Base-by-base conservation (phyloP, 176 grass and related monocot genomes). In the Ampelocalamus luodianensis region DNA sequence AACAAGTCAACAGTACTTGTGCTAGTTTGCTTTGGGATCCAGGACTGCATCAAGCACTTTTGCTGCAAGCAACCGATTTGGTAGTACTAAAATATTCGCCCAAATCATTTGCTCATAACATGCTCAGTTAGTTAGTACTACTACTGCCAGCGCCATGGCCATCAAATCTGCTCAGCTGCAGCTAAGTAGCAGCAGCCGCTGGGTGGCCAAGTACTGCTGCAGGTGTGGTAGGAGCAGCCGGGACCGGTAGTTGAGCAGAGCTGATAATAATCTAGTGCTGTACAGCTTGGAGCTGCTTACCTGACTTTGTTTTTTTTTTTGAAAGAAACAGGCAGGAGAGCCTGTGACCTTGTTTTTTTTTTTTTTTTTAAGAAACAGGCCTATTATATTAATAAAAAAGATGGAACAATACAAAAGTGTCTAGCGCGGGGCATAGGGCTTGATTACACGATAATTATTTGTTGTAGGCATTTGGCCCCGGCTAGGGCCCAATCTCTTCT, bases 211-310 rank as follows among this genome's bases (percentile, higher is more conserved):
- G 75, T 39, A 45, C 66, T 11, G 18, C 56, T 65, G 72, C 38
- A 56, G 36, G 59, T 83, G 68, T 74, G 67, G 66, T 87, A 59
- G 58, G 51, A n/a, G 76, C 48, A 65, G 56, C 78, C 44, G 60
- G 80, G 74, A 74, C 76, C 85, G 80, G 89, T 84, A 1, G 85
- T 84, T 91, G 89, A 89, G 77, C 77, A 20, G 77, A 81, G 77
- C 77, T 24, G 70, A 76, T 42, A 24, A 69, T 71, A 85, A 84
- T 43, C 85, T 76, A 76, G 69, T 87, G 80, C n/a, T 64, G 34
- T 83, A 84, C 85, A 91, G 85, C 85, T 80, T 44, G 89, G 43
- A 79, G 79, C 26, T 75, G 87, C 49, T 32, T 49, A 90, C 79
- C 84, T 29, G 29, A 29, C 29, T 1, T 29, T 29, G 29, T 29